Conservation (phyloP, 148 eudicot genomes). For the Rhododendron ferrugineum region DNA sequence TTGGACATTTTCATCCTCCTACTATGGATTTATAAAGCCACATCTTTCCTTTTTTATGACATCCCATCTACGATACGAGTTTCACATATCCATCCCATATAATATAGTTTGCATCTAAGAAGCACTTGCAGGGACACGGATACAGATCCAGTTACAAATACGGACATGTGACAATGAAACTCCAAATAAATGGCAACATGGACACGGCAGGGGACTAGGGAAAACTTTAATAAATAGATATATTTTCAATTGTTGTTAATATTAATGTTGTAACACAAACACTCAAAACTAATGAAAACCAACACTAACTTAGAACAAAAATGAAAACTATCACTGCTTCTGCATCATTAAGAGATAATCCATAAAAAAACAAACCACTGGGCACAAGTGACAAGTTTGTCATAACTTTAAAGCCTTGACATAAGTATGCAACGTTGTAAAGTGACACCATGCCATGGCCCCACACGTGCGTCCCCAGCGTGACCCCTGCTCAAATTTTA, state of each 20-base stretch:
- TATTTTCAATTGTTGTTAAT: not conserved
- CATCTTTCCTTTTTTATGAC: not conserved
- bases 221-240: not conserved
- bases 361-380: not conserved
- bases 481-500: not conserved
- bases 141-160: not conserved
- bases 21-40: not conserved
- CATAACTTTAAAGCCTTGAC: not conserved
- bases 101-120: not conserved
- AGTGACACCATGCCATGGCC: not conserved
- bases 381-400: not conserved
- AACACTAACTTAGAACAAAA: not conserved
- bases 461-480: not conserved
- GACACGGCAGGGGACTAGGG: not conserved
- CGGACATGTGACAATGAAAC: not conserved
- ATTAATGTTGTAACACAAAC: not conserved
- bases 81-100: not conserved
- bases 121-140: not conserved
- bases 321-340: not conserved
- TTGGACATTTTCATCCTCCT: not conserved
- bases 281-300: not conserved
- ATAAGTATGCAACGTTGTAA: not conserved
- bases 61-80: not conserved
- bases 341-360: not conserved
- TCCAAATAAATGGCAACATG: not conserved